These are phyloP conservation scores for Plasmodium billcollinsi DNA, from an alignment of 169 alveolate genomes.

Conservation along the genomic window DNA sequence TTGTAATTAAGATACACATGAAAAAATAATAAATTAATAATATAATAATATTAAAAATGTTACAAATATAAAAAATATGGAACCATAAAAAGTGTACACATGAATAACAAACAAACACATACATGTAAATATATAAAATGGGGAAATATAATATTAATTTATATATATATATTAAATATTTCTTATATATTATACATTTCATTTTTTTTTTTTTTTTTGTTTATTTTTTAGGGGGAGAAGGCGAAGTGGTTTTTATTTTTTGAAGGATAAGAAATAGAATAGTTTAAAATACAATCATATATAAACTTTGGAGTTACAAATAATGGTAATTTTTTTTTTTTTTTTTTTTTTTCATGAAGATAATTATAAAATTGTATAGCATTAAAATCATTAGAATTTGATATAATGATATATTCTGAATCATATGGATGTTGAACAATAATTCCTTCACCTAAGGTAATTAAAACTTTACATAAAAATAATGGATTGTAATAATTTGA, in stretches of 20 bases:
- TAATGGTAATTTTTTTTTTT: conserved; percentile 60
- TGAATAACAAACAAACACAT: too few relatives aligned
- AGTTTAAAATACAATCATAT: conserved; percentile 69
- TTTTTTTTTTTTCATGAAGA: conserved; percentile 40
- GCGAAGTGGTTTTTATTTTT: conserved; percentile 57
- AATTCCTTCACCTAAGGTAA: conserved; percentile 83
- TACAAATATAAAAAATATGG: too few relatives aligned
- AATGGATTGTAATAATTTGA: conserved; percentile 68
- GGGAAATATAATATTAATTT: too few relatives aligned
- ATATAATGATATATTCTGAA: conserved; percentile 84
- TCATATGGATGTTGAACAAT: conserved; percentile 80
- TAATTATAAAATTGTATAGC: conserved; percentile 48
- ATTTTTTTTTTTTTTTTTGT: too few relatives aligned
- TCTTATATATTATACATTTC: background rate
- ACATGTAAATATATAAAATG: too few relatives aligned
- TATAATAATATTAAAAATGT: too few relatives aligned
- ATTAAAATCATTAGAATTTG: conserved; percentile 71
- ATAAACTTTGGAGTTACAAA: conserved; percentile 70
- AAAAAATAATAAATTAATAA: too few relatives aligned
- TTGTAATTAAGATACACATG: too few relatives aligned
- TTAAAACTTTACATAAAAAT: conserved; percentile 75
- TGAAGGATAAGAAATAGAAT: conserved; percentile 60
- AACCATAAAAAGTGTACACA: too few relatives aligned
- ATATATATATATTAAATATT: background rate
- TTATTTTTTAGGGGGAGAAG: background rate